Base-by-base conservation (phyloP, 1,284 basidiomycete genomes). In the Salmacisia buchloeana region DNA sequence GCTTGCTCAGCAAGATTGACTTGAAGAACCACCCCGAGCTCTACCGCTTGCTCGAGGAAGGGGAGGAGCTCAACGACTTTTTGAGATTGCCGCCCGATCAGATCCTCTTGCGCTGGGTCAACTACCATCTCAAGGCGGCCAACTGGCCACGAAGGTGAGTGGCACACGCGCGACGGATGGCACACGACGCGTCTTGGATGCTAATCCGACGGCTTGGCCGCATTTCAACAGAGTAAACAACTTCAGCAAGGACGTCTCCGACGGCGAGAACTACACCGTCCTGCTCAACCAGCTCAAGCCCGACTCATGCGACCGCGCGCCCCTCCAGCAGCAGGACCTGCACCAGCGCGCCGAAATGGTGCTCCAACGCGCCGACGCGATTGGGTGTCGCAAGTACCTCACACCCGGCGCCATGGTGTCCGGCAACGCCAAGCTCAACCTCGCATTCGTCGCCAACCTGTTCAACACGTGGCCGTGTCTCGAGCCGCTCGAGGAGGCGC, bases 21-120 rank as follows among this genome's bases (percentile, higher is more conserved):
- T 92, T 98, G 85, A 97, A 97, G 85, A 85, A 94, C 41, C 94
- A 98, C 80, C 94, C 94, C 0, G 96, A 98, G 82, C 82, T 98
- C 64, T 98, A 97, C 81, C 86, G 94, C 34, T 84, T 98, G 36
- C 89, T 97, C 73, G 93, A 97, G 70, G 94, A 98, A 63, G 94
- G 86, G 41, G 94, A 98, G 84, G 97, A 93, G 0, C 86, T 98
- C 69, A 94, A 98, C 54, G 94, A 97, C 81, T 87, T 98, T 67
- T 84, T 98, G 65, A 85, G 90, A 64, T 82, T 98, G 72, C 96
- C 94, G 6, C 94, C 93, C 2, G 96, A 98, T 80, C 94, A 98
- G 82, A 96, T 98, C 73, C 83, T 98, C 45, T 82, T 98, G 38
- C 85, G 94, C 62, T 98, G 94, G 94, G 96, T 98, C 84, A 98